A percentile compares a stretch with the other conserved stretches of the same genome.
phyloP scores from a whole-genome alignment of 2,329 filamentous ascomycete genomes.

The Aspergillus chevalieri region DNA sequence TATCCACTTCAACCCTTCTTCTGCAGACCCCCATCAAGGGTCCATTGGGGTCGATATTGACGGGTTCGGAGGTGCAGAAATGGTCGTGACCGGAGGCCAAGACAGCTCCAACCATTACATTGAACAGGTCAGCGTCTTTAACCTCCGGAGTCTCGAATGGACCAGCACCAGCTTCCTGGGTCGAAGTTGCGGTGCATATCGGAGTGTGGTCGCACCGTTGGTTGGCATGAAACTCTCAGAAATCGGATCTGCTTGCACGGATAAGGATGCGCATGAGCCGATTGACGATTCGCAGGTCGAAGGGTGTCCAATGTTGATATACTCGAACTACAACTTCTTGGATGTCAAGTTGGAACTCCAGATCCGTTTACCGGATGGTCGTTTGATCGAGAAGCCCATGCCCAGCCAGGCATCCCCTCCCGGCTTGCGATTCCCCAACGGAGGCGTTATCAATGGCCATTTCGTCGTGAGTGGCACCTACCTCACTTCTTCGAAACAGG shows the following conservation, averaged over 20 bases:
- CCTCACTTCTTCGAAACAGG: constrained; percentile 93
- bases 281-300: constrained; percentile 23
- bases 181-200: constrained; percentile 91
- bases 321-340: constrained; percentile 98
- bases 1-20: constrained; percentile 80
- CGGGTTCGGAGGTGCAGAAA: constrained; percentile 85
- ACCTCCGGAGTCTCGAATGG: constrained; percentile 91
- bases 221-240: constrained; percentile 40
- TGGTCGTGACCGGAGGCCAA: constrained; percentile 94
- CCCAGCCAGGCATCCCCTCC: constrained; percentile 74
- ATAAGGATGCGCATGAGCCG: constrained; percentile 32
- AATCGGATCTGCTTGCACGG: constrained; percentile 37
- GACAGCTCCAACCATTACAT: constrained; percentile 99
- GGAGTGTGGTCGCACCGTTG: constrained; percentile 86
- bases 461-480: constrained; percentile 98
- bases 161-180: constrained; percentile 80
- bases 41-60: constrained; percentile 83
- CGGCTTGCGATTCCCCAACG: constrained; percentile 89
- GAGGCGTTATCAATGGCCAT: constrained; percentile 88
- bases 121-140: constrained; percentile 97
- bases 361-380: constrained; percentile 76
- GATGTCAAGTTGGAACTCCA: constrained; percentile 95
- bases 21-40: constrained; percentile 77
- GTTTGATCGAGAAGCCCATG: constrained; percentile 82
- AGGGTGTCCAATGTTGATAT: constrained; percentile 77